Percentiles rank a stretch among this genome's conserved stretches.
Conservation (phyloP, 805 yeast species). For the Hanseniaspora meyeri region DNA sequence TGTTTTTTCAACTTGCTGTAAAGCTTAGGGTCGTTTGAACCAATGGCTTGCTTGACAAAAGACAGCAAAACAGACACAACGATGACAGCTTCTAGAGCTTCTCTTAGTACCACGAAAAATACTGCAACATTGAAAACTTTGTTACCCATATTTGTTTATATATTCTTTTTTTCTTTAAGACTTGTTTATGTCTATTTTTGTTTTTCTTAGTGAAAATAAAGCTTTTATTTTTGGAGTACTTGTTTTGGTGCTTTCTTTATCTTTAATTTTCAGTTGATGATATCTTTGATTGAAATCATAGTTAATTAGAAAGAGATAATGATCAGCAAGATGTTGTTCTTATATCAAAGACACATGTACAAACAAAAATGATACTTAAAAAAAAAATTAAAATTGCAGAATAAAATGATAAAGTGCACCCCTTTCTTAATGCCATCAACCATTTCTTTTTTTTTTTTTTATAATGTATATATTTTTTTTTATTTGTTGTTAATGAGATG, state of each 20-base stretch:
- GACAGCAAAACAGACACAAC: constrained; percentile 85
- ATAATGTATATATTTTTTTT: too few species aligned
- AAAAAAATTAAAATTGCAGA: background rate
- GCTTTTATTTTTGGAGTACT: background rate
- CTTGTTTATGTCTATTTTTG: background rate
- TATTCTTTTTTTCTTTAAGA: too few species aligned
- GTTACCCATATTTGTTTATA: constrained; percentile 16
- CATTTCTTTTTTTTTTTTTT: too few species aligned
- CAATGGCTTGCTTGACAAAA: constrained; percentile 81
- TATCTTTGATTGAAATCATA: too few species aligned
- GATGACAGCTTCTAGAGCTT: constrained; percentile 81
- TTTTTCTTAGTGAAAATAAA: too few species aligned
- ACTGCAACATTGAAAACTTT: constrained; percentile 41
- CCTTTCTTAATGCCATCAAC: background rate
- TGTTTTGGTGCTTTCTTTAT: too few species aligned
- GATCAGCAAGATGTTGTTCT: too few species aligned
- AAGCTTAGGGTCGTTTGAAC: constrained; percentile 36
- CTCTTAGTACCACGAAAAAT: constrained; percentile 87
- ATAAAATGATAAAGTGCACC: background rate
- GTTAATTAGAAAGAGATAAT: too few species aligned
- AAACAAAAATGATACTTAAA: too few species aligned
- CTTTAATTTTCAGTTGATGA: too few species aligned
- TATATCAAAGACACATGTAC: too few species aligned
- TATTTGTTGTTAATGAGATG: background rate
- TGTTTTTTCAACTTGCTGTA: constrained; percentile 58